Evolutionary conservation across 1,284 basidiomycete species (phyloP), one percentile per base, ranked within the genome.

Genomic region (Cryptococcus sp.): DNA sequence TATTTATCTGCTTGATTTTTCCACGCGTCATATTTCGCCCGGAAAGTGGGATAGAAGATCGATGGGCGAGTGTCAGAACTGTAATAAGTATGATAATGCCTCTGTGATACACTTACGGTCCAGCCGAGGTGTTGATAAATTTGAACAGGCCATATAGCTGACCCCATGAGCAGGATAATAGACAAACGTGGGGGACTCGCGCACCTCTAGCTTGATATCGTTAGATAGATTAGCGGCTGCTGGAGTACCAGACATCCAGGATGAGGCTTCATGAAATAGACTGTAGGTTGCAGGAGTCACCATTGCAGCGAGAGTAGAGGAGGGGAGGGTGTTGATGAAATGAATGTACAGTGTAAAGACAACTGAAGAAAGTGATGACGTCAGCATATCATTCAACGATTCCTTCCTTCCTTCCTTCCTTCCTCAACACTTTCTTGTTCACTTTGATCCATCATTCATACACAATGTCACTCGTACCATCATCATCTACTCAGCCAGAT

Each of bases 21-120:
- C 89, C 90, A 94, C 1, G 89, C 87, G 68, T 93, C 90, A 86
- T 89, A 90, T 73, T 94, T 94, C 2, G 90, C 89, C 35, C 89
- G 80, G 2, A 85, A 86, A 2, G 86, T 81, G 68, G 88, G 82
- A 60, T 89, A 89, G 66, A 93, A 89, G 34, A 94, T 80, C 4
- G 87, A 88, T 1, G 91, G 92, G 2, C 87, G 82, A 3, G 84
- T 68, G 5, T 23, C 89, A 84, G n/a, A 13, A 15, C 50, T 56
- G 47, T 13, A 3, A 38, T 15, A 23, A 32, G 43, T 10, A 37
- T n/a, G 14, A 5, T 23, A 36, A 30, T 13, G 34, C 34, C 41
- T 36, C 4, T 45, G 15, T 41, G 15, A 42, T n/a, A 33, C 43
- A 64, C 71, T 57, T 49, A 70, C 67, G 73, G 72, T 33, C 61